A percentile compares a stretch with the other conserved stretches of the same genome.
phyloP scores from a whole-genome alignment of 192 early-diverging fungal species.

The Rhizophagus clarus region DNA sequence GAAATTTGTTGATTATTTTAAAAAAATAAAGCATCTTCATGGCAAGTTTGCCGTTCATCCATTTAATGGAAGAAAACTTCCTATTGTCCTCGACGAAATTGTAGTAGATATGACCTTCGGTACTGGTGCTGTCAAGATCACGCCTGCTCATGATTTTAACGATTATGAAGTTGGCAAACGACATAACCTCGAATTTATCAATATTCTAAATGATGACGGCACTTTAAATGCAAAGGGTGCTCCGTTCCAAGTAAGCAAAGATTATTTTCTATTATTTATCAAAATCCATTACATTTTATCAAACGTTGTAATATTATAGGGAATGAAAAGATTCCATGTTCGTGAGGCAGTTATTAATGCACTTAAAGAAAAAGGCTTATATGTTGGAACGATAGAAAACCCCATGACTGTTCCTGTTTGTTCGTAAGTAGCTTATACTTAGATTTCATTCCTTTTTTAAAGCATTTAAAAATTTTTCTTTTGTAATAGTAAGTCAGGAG shows the following conservation, averaged over 20 bases:
- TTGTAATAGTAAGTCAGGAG: conserved; percentile 67
- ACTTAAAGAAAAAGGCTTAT: conserved; percentile 88
- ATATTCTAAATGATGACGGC: conserved; percentile 97
- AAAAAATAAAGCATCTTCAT: conserved; percentile 67
- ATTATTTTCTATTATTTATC: not conserved
- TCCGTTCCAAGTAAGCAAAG: conserved; percentile 56
- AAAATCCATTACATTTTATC: not conserved
- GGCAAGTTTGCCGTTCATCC: conserved; percentile 95
- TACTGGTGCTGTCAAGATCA: conserved; percentile 99
- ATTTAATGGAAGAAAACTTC: conserved; percentile 87
- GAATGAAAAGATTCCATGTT: conserved; percentile 93
- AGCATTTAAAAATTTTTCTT: not conserved
- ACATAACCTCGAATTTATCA: conserved; percentile 92
- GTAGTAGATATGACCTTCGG: conserved; percentile 91
- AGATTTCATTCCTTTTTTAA: not conserved
- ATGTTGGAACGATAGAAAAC: conserved; percentile 83
- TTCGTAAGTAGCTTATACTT: conserved; percentile 39
- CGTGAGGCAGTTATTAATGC: conserved; percentile 85
- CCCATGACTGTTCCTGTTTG: conserved; percentile 94
- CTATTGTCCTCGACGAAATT: conserved; percentile 85
- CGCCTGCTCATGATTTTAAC: conserved; percentile 97
- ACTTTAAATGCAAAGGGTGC: conserved; percentile 91
- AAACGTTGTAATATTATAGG: conserved; percentile 40
- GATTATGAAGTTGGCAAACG: conserved; percentile 97
- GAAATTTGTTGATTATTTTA: conserved; percentile 2